Percentiles rank a stretch among this genome's conserved stretches.
Evolutionary conservation across 2,329 filamentous ascomycete genomes (phyloP).

Genomic region (Penicillium sclerotigenum): DNA sequence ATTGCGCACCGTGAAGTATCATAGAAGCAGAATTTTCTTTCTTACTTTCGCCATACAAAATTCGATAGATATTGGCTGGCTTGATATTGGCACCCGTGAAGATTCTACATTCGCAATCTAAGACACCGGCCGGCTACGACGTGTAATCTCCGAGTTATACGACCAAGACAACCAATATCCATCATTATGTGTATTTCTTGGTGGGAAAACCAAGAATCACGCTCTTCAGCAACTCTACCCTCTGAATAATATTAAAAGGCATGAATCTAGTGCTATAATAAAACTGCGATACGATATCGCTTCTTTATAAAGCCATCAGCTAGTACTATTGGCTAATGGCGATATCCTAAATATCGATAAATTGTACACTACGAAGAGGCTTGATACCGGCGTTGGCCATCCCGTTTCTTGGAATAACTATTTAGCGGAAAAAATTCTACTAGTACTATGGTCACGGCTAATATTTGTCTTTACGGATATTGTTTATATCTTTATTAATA

Average conservation of each 20-base stretch:
- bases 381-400: background rate
- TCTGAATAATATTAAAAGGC: slow-evolving; percentile 14
- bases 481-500: slow-evolving; percentile 22
- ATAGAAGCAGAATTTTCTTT: background rate
- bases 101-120: slow-evolving; percentile 1
- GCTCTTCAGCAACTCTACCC: slow-evolving; percentile 10
- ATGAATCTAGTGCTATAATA: slow-evolving; percentile 4
- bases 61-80: slow-evolving; percentile 12
- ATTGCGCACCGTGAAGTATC: background rate
- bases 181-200: slow-evolving; percentile 11
- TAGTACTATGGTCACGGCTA: slow-evolving; percentile 10
- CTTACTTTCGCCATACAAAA: slow-evolving; percentile 7
- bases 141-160: background rate
- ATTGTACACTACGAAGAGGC: background rate
- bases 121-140: slow-evolving; percentile 3
- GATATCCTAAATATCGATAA: background rate
- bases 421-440: background rate
- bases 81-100: slow-evolving; percentile 2
- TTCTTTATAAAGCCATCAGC: background rate
- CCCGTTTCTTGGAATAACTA: background rate
- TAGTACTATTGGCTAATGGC: slow-evolving; percentile 1
- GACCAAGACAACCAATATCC: slow-evolving; percentile 6
- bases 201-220: slow-evolving; percentile 4
- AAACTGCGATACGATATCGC: slow-evolving; percentile 8
- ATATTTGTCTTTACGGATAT: slow-evolving; percentile 25